These are phyloP conservation scores for Mycena crocata DNA, from an alignment of 768 basidiomycete species.

Conservation along the genomic window DNA sequence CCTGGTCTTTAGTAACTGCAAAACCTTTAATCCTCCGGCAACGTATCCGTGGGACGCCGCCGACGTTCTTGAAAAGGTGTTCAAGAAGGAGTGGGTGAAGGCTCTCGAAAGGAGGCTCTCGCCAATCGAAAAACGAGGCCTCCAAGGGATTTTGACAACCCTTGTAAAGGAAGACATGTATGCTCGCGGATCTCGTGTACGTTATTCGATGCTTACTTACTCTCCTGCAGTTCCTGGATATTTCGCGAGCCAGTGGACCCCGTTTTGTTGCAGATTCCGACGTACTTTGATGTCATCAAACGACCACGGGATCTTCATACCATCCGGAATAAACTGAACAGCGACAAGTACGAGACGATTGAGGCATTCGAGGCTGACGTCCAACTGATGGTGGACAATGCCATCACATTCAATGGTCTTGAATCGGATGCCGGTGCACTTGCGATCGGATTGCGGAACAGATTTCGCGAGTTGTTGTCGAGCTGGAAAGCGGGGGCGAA, in stretches of 20 bases:
- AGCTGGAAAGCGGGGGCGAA: conserved; percentile 58
- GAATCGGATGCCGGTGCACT: conserved; percentile 83
- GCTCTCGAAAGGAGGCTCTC: conserved; percentile 77
- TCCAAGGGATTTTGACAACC: conserved; percentile 76
- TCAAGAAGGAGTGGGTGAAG: conserved; percentile 90
- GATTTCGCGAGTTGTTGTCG: conserved; percentile 64
- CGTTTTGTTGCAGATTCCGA: conserved; percentile 81
- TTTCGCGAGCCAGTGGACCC: conserved; percentile 94
- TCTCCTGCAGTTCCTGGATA: conserved; percentile 69
- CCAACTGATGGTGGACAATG: conserved; percentile 89
- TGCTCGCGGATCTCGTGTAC: conserved; percentile 40
- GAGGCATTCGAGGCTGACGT: conserved; percentile 89
- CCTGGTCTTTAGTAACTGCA: conserved; percentile 89
- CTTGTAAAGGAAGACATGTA: conserved; percentile 77
- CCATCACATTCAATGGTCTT: conserved; percentile 87
- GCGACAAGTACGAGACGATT: conserved; percentile 82
- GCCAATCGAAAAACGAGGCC: conserved; percentile 81
- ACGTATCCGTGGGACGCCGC: conserved; percentile 82
- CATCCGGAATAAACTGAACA: conserved; percentile 84
- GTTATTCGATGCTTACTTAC: background rate
- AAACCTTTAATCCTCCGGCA: conserved; percentile 88
- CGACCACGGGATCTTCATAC: conserved; percentile 89
- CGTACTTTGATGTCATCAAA: conserved; percentile 90
- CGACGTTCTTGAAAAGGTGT: conserved; percentile 77
- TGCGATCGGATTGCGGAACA: conserved; percentile 61